phyloP scores from a whole-genome alignment of 2,329 filamentous ascomycete species.

The Talaromyces sp. region DNA sequence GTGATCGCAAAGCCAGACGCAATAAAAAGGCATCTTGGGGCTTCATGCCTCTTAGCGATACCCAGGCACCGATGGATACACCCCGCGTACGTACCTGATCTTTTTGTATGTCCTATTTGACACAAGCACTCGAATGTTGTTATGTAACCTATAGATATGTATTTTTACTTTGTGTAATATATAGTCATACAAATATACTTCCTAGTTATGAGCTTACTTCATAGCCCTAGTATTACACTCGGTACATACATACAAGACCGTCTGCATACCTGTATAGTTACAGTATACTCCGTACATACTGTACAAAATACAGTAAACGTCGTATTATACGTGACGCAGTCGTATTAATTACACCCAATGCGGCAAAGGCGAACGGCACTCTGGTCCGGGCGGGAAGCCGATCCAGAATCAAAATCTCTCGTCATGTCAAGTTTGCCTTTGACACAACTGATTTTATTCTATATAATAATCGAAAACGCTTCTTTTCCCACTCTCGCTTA shows the following conservation, averaged over 20 bases:
- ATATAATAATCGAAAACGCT: background rate
- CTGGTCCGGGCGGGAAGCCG: constrained; percentile 6
- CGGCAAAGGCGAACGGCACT: constrained; percentile 7
- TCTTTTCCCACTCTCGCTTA: constrained; percentile 2
- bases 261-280: background rate
- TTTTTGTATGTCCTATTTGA: background rate
- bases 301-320: background rate
- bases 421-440: background rate
- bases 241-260: background rate
- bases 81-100: constrained; percentile 38
- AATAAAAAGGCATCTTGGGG: constrained; percentile 54
- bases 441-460: background rate
- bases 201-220: background rate
- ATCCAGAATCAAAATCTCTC: background rate
- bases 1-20: constrained; percentile 66
- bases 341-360: background rate
- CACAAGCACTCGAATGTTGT: background rate
- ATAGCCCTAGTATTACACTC: background rate
- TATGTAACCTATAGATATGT: constrained; percentile 3
- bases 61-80: constrained; percentile 30
- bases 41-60: constrained; percentile 39
- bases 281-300: too few relatives aligned
- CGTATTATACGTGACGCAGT: background rate
- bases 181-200: background rate
- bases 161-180: constrained; percentile 6